Conservation (phyloP, 305 asterid genomes). For the Fraxinus albicans region DNA sequence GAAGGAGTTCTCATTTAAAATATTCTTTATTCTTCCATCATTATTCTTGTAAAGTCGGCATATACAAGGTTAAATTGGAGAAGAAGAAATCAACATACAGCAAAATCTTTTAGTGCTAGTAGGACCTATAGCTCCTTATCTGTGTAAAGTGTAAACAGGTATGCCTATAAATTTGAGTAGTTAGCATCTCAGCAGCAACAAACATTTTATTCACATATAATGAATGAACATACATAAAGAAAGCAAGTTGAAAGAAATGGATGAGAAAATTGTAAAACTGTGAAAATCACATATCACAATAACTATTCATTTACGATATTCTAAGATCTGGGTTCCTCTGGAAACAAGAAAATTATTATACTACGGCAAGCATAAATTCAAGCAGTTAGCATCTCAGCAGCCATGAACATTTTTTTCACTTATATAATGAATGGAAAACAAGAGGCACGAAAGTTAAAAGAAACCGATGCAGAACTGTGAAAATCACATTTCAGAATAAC, state of each 20-base stretch:
- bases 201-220: not conserved
- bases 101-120: conserved; percentile 3
- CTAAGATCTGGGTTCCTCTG: not conserved
- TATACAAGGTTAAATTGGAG: not conserved
- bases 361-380: not conserved
- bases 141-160: not conserved
- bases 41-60: not conserved
- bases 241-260: not conserved
- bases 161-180: not conserved
- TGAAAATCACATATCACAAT: not conserved
- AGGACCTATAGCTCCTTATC: not conserved
- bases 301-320: not conserved
- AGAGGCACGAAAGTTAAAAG: not conserved
- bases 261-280: not conserved
- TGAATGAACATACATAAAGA: not conserved
- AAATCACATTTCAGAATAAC: not conserved
- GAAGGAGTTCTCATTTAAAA: not conserved
- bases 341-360: not conserved
- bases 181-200: not conserved
- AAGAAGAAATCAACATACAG: not conserved
- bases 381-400: not conserved
- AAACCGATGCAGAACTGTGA: not conserved
- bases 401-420: not conserved
- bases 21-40: not conserved
- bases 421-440: not conserved